A percentile compares a stretch with the other conserved stretches of the same genome.
phyloP scores from a whole-genome alignment of 768 basidiomycete species.

The Lyophyllum decastes region DNA sequence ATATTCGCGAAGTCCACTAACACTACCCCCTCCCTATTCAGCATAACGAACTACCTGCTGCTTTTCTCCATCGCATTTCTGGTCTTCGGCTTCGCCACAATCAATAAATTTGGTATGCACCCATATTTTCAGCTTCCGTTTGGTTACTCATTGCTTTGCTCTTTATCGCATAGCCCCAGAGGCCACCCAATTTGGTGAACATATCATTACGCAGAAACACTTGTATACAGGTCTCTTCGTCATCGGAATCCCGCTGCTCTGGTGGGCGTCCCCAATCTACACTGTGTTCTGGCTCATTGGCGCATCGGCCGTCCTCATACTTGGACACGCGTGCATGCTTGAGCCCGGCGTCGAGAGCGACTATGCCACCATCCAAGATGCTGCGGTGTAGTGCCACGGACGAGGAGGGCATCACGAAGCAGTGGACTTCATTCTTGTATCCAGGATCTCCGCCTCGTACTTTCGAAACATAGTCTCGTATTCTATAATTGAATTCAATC shows the following conservation, averaged over 20 bases:
- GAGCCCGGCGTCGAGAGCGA: slow-evolving; percentile 97
- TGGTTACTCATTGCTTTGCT: neutral
- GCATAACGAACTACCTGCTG: slow-evolving; percentile 81
- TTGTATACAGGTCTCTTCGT: slow-evolving; percentile 89
- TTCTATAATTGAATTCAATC: neutral
- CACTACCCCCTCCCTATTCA: slow-evolving; percentile 27
- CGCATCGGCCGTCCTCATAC: slow-evolving; percentile 79
- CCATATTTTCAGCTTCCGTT: neutral
- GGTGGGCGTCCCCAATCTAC: slow-evolving; percentile 70
- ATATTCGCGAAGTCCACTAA: neutral
- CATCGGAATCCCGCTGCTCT: slow-evolving; percentile 88
- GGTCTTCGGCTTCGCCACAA: slow-evolving; percentile 85
- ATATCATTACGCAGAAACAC: slow-evolving; percentile 84
- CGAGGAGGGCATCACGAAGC: neutral
- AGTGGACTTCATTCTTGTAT: neutral
- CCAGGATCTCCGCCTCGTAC: neutral
- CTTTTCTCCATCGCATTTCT: slow-evolving; percentile 86
- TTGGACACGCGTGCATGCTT: slow-evolving; percentile 84
- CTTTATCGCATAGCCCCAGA: slow-evolving; percentile 61
- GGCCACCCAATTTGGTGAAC: slow-evolving; percentile 79
- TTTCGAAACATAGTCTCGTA: neutral
- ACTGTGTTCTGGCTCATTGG: slow-evolving; percentile 97
- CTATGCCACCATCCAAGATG: slow-evolving; percentile 77
- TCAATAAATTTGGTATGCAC: slow-evolving; percentile 83
- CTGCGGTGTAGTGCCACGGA: slow-evolving; percentile 34